Percentiles rank a stretch among this genome's conserved stretches.
Evolutionary conservation across 1,284 basidiomycete species (phyloP).

Genomic region (Takashimella tepidaria): DNA sequence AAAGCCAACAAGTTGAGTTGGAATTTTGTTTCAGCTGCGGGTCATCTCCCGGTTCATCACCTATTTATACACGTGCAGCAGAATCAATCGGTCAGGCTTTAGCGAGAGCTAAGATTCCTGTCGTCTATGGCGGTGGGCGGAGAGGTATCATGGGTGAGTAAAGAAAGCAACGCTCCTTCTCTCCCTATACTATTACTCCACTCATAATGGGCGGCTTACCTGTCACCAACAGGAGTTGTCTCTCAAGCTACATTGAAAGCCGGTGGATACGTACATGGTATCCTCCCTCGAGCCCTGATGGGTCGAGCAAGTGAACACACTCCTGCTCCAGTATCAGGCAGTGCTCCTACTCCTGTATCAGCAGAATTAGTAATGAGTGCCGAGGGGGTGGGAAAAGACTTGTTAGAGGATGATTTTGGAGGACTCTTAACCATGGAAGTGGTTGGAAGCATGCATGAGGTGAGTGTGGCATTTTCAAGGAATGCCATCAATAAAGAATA

Average conservation of each 20-base stretch:
- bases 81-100: slow-evolving; percentile 69
- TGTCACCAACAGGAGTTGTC: slow-evolving; percentile 54
- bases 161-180: too few relatives aligned
- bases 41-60: slow-evolving; percentile 61
- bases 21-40: slow-evolving; percentile 58
- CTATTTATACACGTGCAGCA: slow-evolving; percentile 64
- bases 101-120: slow-evolving; percentile 57
- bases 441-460: slow-evolving; percentile 82
- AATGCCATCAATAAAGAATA: too few relatives aligned
- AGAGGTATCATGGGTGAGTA: slow-evolving; percentile 70
- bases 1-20: slow-evolving; percentile 4
- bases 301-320: slow-evolving; percentile 36
- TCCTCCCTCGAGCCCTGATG: slow-evolving; percentile 63
- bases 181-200: not conserved
- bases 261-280: slow-evolving; percentile 72
- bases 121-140: slow-evolving; percentile 83
- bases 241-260: slow-evolving; percentile 62
- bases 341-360: slow-evolving; percentile 1
- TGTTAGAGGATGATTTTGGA: slow-evolving; percentile 47
- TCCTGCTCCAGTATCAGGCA: slow-evolving; percentile 11
- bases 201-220: not conserved
- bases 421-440: slow-evolving; percentile 49
- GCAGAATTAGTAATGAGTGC: slow-evolving; percentile 21
- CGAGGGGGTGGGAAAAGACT: slow-evolving; percentile 37
- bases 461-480: too few relatives aligned